Base-by-base conservation (phyloP, 1,139 yeast genomes). In the Groenewaldozyma sp. region DNA sequence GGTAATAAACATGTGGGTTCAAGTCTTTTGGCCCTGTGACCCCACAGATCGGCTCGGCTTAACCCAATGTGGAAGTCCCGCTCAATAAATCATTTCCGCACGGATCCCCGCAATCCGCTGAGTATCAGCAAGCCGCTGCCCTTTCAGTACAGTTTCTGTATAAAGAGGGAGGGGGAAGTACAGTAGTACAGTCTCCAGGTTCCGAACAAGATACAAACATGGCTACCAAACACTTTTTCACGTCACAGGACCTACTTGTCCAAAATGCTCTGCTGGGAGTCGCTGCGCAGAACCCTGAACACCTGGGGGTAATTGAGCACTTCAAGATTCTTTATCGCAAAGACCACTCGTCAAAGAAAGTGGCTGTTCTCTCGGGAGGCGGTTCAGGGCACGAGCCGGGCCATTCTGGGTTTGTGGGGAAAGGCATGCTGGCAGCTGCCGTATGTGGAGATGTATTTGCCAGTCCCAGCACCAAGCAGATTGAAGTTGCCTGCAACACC, bases 311-410 rank as follows among this genome's bases (percentile, higher is more conserved):
- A 13, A 41, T 59, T 11, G 63, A 63, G 33, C 55, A 60, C 38
- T 69, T 67, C 44, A 58, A 63, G 38, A 67, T 67, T 17, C 41
- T 67, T 7, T 67, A 49, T 52, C 59, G 65, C 31, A 42, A 40
- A 9, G 18, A 36, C 21, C 46, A 44, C 34, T 26, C 45, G 17
- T 14, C 28, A 5, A 38, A 41, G 16, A 41, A 46, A 36, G 50
- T 86, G 32, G 71, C 84, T 3, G 53, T 86, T 39, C 64, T 86
- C 22, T 79, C 94, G 36, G 95, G 95, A 43, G 95, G 95, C 40
- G 96, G 96, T 21, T 63, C 71, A 7, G 73, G 73, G 14, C 73
- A 68, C 43, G 73, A 69, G 48, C 73, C 73, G 7, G 70, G 69
- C 4, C 67, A 66, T 59, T 55, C 64, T 36, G 73, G 72, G 1